These are phyloP conservation scores for Juncus inflexus DNA, from an alignment of 176 grass and related monocot species.

Conservation along the genomic window DNA sequence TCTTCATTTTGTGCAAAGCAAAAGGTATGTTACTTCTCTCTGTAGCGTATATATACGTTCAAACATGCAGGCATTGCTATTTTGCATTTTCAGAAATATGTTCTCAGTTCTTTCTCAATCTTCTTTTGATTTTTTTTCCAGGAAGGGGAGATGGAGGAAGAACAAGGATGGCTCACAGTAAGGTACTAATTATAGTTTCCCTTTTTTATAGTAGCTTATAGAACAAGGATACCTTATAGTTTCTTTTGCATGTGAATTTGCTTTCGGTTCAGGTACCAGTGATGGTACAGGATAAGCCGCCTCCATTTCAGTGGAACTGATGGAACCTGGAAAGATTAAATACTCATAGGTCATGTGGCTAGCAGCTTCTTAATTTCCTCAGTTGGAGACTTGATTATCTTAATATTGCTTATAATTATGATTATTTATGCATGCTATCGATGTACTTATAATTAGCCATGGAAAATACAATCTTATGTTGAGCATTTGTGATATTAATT, in stretches of 20 bases:
- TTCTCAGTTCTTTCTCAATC: background rate
- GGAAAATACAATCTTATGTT: too few relatives aligned
- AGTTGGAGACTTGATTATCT: background rate
- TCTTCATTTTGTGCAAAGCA: background rate
- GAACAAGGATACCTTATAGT: too few relatives aligned
- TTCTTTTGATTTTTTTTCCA: background rate
- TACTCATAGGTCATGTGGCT: slow-evolving; percentile 21
- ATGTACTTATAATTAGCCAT: background rate
- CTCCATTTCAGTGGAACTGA: background rate
- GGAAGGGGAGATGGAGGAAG: background rate
- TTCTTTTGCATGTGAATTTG: too few relatives aligned
- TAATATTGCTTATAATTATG: background rate
- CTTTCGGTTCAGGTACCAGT: background rate
- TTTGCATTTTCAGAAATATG: background rate
- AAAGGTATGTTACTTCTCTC: background rate
- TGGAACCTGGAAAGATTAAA: background rate
- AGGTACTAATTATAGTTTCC: background rate
- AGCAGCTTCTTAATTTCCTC: slow-evolving; percentile 27
- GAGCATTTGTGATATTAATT: too few relatives aligned
- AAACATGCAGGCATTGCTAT: background rate
- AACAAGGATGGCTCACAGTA: background rate
- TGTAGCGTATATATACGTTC: background rate
- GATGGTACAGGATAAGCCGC: background rate
- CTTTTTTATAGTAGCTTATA: too few relatives aligned
- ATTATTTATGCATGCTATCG: slow-evolving; percentile 9